Percentiles rank a stretch among this genome's conserved stretches.
These are phyloP conservation scores for Amorphotheca resinae DNA, from an alignment of 495 filamentous ascomycete genomes.

Conservation along the genomic window DNA sequence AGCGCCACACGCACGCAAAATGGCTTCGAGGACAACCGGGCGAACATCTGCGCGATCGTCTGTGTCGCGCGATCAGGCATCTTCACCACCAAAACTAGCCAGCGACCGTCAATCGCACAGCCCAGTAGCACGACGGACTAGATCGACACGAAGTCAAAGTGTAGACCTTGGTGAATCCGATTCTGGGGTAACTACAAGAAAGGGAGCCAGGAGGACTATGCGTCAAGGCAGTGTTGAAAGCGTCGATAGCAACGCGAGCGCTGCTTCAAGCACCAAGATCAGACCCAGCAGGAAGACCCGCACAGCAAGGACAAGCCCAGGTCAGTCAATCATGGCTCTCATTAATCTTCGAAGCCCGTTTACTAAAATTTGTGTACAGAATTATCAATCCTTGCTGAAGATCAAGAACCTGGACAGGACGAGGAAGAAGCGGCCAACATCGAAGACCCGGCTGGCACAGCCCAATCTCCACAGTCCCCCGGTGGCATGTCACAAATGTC, in stretches of 20 bases:
- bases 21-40: constrained; percentile 20
- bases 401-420: constrained; percentile 7
- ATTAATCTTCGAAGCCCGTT: neutral
- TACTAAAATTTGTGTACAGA: constrained; percentile 18
- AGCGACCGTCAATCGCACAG: constrained; percentile 9
- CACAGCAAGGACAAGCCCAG: constrained; percentile 4
- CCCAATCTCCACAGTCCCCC: constrained; percentile 19
- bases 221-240: constrained; percentile 27
- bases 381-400: constrained; percentile 26
- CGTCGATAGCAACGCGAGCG: constrained; percentile 9
- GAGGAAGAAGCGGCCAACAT: constrained; percentile 3
- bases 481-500: constrained; percentile 28
- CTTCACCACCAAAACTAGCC: constrained; percentile 18
- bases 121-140: constrained; percentile 14
- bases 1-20: neutral
- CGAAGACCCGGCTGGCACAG: neutral
- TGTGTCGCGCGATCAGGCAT: constrained; percentile 21
- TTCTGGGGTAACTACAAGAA: constrained; percentile 1
- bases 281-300: constrained; percentile 5
- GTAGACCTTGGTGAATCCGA: constrained; percentile 23
- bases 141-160: constrained; percentile 29
- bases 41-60: constrained; percentile 20
- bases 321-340: neutral
- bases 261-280: neutral
- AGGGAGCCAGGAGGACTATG: constrained; percentile 11